A percentile compares a stretch with the other conserved stretches of the same genome.
phyloP scores from a whole-genome alignment of 2,329 filamentous ascomycete species.

The Clonostachys solani region DNA sequence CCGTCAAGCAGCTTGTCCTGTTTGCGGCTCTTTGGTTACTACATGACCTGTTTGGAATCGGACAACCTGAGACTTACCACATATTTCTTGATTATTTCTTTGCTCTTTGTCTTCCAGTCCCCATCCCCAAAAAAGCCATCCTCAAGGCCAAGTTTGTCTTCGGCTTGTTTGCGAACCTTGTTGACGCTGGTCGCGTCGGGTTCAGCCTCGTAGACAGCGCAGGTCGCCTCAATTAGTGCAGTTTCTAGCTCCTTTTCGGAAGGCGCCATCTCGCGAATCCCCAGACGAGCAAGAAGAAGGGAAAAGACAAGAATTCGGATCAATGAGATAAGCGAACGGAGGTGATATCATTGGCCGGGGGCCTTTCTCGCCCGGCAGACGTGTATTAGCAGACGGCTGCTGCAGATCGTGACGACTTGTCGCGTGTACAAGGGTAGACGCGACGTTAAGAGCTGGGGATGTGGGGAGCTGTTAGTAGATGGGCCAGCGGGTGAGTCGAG shows the following conservation, averaged over 20 bases:
- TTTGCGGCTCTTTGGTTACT: constrained; percentile 2
- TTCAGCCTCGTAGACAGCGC: constrained; percentile 35
- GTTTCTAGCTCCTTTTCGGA: constrained; percentile 35
- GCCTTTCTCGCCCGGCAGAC: too few relatives aligned
- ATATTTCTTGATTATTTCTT: constrained; percentile 47
- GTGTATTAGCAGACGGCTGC: too few relatives aligned
- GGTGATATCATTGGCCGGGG: too few relatives aligned
- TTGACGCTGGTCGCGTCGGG: constrained; percentile 51
- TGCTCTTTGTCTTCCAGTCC: constrained; percentile 56
- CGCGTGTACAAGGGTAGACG: too few relatives aligned
- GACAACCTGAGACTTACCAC: constrained; percentile 38
- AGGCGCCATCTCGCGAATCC: constrained; percentile 29
- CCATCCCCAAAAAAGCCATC: constrained; percentile 42
- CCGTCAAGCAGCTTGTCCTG: constrained; percentile 30
- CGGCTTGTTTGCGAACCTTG: constrained; percentile 46
- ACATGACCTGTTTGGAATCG: neutral
- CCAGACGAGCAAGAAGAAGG: neutral
- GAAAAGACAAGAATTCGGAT: too few relatives aligned
- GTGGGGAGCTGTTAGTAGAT: too few relatives aligned
- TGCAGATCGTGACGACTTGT: too few relatives aligned
- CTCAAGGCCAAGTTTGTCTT: constrained; percentile 41
- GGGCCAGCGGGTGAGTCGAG: too few relatives aligned
- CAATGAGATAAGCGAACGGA: too few relatives aligned
- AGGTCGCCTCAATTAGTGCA: constrained; percentile 41
- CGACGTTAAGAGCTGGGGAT: too few relatives aligned